These are phyloP conservation scores for Epichloe aotearoae DNA, from an alignment of 2,329 filamentous ascomycete species.

Conservation along the genomic window DNA sequence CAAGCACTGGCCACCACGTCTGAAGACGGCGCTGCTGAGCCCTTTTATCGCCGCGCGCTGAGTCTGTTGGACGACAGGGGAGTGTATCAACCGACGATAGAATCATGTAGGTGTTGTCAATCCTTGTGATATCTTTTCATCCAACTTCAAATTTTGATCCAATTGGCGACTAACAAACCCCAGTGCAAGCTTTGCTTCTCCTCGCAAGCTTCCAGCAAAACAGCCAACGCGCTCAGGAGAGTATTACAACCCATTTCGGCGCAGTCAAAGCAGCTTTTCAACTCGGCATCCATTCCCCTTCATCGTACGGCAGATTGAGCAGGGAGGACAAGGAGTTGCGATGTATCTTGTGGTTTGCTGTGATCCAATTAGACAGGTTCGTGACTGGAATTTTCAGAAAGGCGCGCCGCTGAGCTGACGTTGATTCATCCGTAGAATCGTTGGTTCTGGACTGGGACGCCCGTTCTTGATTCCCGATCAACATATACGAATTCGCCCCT, in stretches of 20 bases:
- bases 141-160: too few species aligned
- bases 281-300: conserved; percentile 20
- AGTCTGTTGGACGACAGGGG: conserved; percentile 14
- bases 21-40: conserved; percentile 11
- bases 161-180: background rate
- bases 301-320: conserved; percentile 12
- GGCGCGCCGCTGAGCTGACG: background rate
- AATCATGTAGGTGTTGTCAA: conserved; percentile 7
- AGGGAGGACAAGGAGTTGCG: conserved; percentile 14
- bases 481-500: conserved; percentile 6
- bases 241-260: conserved; percentile 17
- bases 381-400: background rate
- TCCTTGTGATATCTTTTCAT: too few species aligned
- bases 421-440: conserved; percentile 5
- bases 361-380: conserved; percentile 18
- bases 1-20: conserved; percentile 12
- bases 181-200: conserved; percentile 20
- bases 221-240: conserved; percentile 20
- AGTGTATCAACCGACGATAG: conserved; percentile 11
- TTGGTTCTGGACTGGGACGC: conserved; percentile 11
- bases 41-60: conserved; percentile 15
- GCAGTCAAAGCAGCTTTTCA: conserved; percentile 20
- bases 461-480: conserved; percentile 10
- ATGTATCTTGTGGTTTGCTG: conserved; percentile 18
- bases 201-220: conserved; percentile 21